These are phyloP conservation scores for Tilletiopsis washingtonensis DNA, from an alignment of 1,284 basidiomycete genomes.

Conservation along the genomic window DNA sequence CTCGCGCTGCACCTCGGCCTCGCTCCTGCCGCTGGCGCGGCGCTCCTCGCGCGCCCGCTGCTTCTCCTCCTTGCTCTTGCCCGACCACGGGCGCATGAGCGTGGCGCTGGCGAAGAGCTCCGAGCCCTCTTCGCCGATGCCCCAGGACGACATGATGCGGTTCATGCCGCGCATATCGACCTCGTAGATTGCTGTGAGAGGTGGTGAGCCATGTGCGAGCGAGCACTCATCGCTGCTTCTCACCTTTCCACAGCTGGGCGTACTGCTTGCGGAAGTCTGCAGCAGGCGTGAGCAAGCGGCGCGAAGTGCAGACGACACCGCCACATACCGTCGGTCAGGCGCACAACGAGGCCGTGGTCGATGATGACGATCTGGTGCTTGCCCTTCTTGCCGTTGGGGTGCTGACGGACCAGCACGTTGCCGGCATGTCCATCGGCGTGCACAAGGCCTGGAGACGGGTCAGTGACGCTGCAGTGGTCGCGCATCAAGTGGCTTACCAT, in stretches of 20 bases:
- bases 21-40: background rate
- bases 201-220: too few relatives aligned
- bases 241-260: slow-evolving; percentile 36
- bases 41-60: slow-evolving; percentile 12
- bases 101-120: slow-evolving; percentile 37
- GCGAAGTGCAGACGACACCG: too few relatives aligned
- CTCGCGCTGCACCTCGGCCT: slow-evolving; percentile 10
- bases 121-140: slow-evolving; percentile 29
- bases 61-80: slow-evolving; percentile 19
- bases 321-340: slow-evolving; percentile 25
- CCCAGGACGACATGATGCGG: slow-evolving; percentile 29
- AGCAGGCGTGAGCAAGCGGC: too few relatives aligned
- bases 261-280: slow-evolving; percentile 34
- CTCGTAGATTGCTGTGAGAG: slow-evolving; percentile 35
- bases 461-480: too few relatives aligned
- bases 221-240: too few relatives aligned
- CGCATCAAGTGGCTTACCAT: too few relatives aligned
- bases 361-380: slow-evolving; percentile 37
- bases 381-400: slow-evolving; percentile 29
- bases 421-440: slow-evolving; percentile 38
- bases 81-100: slow-evolving; percentile 33
- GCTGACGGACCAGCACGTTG: slow-evolving; percentile 32
- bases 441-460: too few relatives aligned
- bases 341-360: slow-evolving; percentile 39
- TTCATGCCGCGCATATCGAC: slow-evolving; percentile 29